Base-by-base conservation (phyloP, 129 eudicot genomes). In the Flaveria brownii region DNA sequence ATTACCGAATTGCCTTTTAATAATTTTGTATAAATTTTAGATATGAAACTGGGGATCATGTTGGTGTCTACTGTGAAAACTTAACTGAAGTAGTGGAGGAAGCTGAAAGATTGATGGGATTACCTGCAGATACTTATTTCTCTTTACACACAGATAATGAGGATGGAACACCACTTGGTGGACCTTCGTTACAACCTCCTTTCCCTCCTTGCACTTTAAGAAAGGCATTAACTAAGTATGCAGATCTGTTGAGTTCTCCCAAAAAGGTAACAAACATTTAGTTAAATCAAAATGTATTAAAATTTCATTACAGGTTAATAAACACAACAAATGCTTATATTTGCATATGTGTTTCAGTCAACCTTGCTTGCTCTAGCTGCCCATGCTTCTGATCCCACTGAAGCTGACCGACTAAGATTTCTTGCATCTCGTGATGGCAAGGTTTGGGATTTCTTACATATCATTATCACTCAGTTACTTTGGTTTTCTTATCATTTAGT, bases 31-130 rank as follows among this genome's bases (percentile, higher is more conserved):
- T 23, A 15, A 45, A 45, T 70, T 47, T 70, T 81, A 94, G 98
- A 77, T 94, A 94, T 54, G 98, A 91, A 82, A 94, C 98, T 23
- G 98, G 98, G 47, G 98, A 94, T 64, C 98, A 94, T 87, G 92
- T 94, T 78, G 98, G 98, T 77, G 97, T 94, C 41, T 94, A 85
- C 84, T 89, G 97, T 78, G 97, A 94, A 80, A 94, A 94, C 73
- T 71, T 79, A 76, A 72, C 56, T 83, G 98, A 94, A 83, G 82
- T 82, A 25, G 97, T 94, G 42, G 97, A 87, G 59, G 97, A 89
- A 73, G 98, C 96, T 43, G 97, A 82, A 73, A 91, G 85, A 54
- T 73, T 94, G 54, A 51, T 94, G 42, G 86, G 87, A 36, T 30
- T 91, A 73, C 55, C 92, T 11, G 88, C 98, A 60, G 85, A 91